Evolutionary conservation across 2,329 filamentous ascomycete genomes (phyloP).

Genomic region (Chalaropsis ovoidea): DNA sequence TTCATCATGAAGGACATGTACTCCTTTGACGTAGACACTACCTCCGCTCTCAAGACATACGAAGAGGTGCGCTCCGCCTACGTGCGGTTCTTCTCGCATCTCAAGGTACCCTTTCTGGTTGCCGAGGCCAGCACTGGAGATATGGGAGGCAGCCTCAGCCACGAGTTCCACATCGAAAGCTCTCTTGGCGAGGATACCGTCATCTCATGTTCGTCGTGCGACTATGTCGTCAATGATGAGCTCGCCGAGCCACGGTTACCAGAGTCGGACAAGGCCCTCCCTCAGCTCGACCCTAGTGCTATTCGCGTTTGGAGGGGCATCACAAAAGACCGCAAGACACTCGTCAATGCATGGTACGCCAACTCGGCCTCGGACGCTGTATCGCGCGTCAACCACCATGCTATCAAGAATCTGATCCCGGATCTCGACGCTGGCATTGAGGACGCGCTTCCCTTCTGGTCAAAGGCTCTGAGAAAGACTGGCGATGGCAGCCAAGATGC

Average conservation of each 20-base stretch:
- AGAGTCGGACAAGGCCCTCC: not conserved
- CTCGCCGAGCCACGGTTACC: slow-evolving; percentile 44
- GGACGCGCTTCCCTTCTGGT: slow-evolving; percentile 46
- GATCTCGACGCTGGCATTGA: slow-evolving; percentile 63
- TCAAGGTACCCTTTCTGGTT: slow-evolving; percentile 73
- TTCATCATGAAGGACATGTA: slow-evolving; percentile 99
- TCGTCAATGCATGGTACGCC: slow-evolving; percentile 62
- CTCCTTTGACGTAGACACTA: slow-evolving; percentile 67
- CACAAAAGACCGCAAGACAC: slow-evolving; percentile 54
- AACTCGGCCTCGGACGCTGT: slow-evolving; percentile 28
- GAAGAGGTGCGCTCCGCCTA: slow-evolving; percentile 64
- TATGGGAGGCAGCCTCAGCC: slow-evolving; percentile 86
- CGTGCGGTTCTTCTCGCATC: slow-evolving; percentile 63
- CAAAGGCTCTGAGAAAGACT: slow-evolving; percentile 30
- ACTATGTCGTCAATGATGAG: slow-evolving; percentile 78
- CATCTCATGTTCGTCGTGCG: slow-evolving; percentile 62
- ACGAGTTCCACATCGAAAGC: slow-evolving; percentile 84
- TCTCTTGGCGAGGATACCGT: slow-evolving; percentile 76
- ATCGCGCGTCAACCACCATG: slow-evolving; percentile 41
- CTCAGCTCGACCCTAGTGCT: not conserved
- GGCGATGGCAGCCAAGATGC: not conserved
- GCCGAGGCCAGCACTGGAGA: slow-evolving; percentile 90
- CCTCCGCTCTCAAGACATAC: slow-evolving; percentile 72
- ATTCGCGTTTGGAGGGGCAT: slow-evolving; percentile 50
- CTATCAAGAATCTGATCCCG: slow-evolving; percentile 55